Conservation (phyloP, 768 basidiomycete genomes). For the Boletellus ananiceps region DNA sequence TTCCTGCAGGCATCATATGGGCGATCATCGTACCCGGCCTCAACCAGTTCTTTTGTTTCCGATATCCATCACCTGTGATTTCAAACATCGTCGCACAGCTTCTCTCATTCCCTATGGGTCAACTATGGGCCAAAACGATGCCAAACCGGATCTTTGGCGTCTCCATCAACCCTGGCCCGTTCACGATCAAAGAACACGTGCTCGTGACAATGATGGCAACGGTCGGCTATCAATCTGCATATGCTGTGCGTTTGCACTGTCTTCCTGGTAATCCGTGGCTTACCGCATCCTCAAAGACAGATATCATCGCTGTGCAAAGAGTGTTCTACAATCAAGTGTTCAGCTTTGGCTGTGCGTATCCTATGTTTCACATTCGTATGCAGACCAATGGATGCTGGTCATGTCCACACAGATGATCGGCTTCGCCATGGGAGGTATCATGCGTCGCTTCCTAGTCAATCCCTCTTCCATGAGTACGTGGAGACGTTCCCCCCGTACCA, state of each 20-base stretch:
- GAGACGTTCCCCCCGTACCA: not conserved
- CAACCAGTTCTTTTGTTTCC: conserved; percentile 76
- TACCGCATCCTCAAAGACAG: conserved; percentile 38
- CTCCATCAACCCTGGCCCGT: conserved; percentile 69
- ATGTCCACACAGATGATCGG: conserved; percentile 74
- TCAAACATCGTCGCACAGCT: conserved; percentile 65
- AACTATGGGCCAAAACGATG: conserved; percentile 51
- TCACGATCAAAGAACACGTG: conserved; percentile 71
- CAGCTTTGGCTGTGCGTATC: conserved; percentile 40
- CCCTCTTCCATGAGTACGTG: conserved; percentile 61
- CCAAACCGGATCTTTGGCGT: conserved; percentile 55
- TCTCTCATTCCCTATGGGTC: conserved; percentile 65
- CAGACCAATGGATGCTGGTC: conserved; percentile 57
- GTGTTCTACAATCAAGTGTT: conserved; percentile 46
- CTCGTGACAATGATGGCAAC: conserved; percentile 70
- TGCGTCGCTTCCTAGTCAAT: conserved; percentile 57
- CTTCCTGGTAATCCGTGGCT: not conserved
- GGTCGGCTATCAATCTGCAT: conserved; percentile 32
- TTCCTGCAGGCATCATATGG: conserved; percentile 38
- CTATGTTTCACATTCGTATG: not conserved
- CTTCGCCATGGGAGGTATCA: conserved; percentile 55
- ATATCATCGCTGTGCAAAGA: conserved; percentile 69
- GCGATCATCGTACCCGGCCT: conserved; percentile 63
- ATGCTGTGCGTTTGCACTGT: conserved; percentile 11
- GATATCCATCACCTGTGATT: conserved; percentile 49